A percentile compares a stretch with the other conserved stretches of the same genome.
Evolutionary conservation across 371 early-diverging fungal species (phyloP).

Genomic region (Thermomucor indicae-seudaticae): DNA sequence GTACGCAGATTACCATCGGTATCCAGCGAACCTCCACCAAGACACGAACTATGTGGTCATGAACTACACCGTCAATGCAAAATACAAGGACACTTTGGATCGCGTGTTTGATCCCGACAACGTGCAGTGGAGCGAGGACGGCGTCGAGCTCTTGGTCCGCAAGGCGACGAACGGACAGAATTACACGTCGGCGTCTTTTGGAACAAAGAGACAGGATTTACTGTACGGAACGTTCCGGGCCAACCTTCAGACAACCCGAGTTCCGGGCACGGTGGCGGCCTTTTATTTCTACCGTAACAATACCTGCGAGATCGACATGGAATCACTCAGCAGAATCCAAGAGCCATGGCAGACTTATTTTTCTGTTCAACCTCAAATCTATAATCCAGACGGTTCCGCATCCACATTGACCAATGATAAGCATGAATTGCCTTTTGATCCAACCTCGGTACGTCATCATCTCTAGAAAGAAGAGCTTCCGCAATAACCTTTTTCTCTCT

Average conservation of each 20-base stretch:
- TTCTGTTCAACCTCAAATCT: slow-evolving; percentile 39
- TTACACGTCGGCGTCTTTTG: slow-evolving; percentile 28
- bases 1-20: slow-evolving; percentile 29
- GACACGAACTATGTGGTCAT: slow-evolving; percentile 31
- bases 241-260: slow-evolving; percentile 20
- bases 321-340: slow-evolving; percentile 25
- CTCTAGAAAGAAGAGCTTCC: too few relatives aligned
- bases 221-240: slow-evolving; percentile 43
- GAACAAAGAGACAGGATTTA: slow-evolving; percentile 34
- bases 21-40: slow-evolving; percentile 16
- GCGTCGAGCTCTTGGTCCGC: slow-evolving; percentile 18
- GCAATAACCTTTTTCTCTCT: neutral
- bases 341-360: slow-evolving; percentile 33
- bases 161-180: slow-evolving; percentile 1
- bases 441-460: slow-evolving; percentile 28
- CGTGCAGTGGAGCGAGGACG: slow-evolving; percentile 17
- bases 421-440: slow-evolving; percentile 19
- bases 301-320: slow-evolving; percentile 41
- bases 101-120: slow-evolving; percentile 31
- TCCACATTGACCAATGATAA: slow-evolving; percentile 29
- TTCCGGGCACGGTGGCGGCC: slow-evolving; percentile 38
- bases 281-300: slow-evolving; percentile 35
- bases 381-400: slow-evolving; percentile 26
- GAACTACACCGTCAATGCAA: slow-evolving; percentile 30
- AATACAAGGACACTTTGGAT: slow-evolving; percentile 20